Conservation (phyloP, 305 asterid species). For the Nicotiana rustica region DNA sequence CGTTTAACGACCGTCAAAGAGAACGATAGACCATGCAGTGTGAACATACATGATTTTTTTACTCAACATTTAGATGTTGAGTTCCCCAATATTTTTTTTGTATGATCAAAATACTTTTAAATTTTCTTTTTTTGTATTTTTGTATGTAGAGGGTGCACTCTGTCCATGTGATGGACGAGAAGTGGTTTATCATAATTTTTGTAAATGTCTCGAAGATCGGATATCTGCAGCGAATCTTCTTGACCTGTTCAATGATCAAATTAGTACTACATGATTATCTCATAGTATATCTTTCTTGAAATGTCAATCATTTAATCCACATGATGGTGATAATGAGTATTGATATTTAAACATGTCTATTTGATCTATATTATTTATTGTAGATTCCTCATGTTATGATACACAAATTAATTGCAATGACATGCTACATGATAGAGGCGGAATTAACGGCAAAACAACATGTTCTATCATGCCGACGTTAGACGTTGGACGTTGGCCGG, state of each 20-base stretch:
- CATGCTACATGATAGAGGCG: slow-evolving; percentile 39
- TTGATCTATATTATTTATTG: neutral
- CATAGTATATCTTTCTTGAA: slow-evolving; percentile 23
- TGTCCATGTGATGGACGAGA: slow-evolving; percentile 79
- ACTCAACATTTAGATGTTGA: slow-evolving; percentile 61
- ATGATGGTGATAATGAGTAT: slow-evolving; percentile 20
- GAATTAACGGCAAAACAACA: slow-evolving; percentile 46
- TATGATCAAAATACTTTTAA: slow-evolving; percentile 24
- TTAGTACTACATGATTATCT: slow-evolving; percentile 3
- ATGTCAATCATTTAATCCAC: slow-evolving; percentile 33
- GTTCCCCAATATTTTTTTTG: slow-evolving; percentile 48
- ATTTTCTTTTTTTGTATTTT: slow-evolving; percentile 11
- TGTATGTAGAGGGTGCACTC: slow-evolving; percentile 67
- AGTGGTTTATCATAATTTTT: slow-evolving; percentile 56
- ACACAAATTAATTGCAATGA: neutral
- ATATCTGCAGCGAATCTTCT: slow-evolving; percentile 40
- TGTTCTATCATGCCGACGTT: slow-evolving; percentile 50
- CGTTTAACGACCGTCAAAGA: slow-evolving; percentile 69
- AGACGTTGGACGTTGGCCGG: slow-evolving; percentile 49
- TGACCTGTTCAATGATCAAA: slow-evolving; percentile 27
- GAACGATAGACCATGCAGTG: slow-evolving; percentile 59
- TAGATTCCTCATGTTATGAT: slow-evolving; percentile 32
- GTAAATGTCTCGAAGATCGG: slow-evolving; percentile 45
- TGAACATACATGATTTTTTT: slow-evolving; percentile 41
- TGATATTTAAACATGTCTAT: slow-evolving; percentile 20